Base-by-base conservation (phyloP, 1,284 basidiomycete species). In the Heimioporus punctisporus region DNA sequence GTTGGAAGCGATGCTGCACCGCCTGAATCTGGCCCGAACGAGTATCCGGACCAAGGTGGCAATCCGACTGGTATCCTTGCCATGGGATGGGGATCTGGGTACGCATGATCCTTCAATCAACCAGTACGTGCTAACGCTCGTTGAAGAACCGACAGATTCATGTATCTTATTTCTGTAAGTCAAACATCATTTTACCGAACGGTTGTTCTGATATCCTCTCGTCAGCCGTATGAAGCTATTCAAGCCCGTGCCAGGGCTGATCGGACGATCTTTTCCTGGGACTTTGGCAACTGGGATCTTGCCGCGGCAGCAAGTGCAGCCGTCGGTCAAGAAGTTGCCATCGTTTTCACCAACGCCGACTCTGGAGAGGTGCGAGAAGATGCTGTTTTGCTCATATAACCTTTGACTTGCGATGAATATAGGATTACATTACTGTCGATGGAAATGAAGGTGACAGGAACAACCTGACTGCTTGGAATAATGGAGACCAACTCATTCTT, bases 11-110 rank as follows among this genome's bases (percentile, higher is more conserved):
- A 86, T 58, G 83, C 86, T 7, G 82, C 78, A 9, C 82, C 86
- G 0, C 76, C 80, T 9, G 59, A 63, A 7, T 68, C 74, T 23
- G 86, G 87, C 0, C 81, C 87, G 0, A 88, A 88, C 63, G 78
- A 79, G 45, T 87, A 75, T 58, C 9, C 68, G 2, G 83, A 86
- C 50, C 73, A 73, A 44, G 75, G 74, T 56, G 64, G 73, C 15
- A 81, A 85, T 50, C 72, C 74, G n/a, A 69, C 71, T n/a, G 82
- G 83, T 9, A 76, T 82, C 5, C 75, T 88, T 4, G 84, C 80
- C 11, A 75, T 83, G 74, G 86, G 86, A 7, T 88, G 86, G 85
- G 86, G 84, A 26, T 81, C 79, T 23, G 86, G 86, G 57, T 75
- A 51, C 24, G 67, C 52, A 17, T 44, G 31, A 19, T 34, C 19